Conservation (phyloP, 202 grass and related monocot genomes). For the Carex sylvatica region DNA sequence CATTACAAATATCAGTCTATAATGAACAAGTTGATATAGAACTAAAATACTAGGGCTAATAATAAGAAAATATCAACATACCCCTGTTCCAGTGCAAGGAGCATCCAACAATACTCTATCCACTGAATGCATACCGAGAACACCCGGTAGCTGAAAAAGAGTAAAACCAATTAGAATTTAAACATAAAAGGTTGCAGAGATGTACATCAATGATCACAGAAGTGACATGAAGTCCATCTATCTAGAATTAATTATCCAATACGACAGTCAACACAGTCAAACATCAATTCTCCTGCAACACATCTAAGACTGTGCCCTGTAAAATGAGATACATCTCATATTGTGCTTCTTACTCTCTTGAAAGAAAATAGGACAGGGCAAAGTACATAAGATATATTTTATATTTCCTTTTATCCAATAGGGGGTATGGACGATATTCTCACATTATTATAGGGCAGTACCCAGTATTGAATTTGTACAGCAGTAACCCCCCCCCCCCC, state of each 20-base stretch:
- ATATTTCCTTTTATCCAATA: background rate
- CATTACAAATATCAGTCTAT: slow-evolving; percentile 11
- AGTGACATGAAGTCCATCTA: background rate
- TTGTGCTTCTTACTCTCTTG: background rate
- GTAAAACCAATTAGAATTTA: background rate
- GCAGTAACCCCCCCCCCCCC: background rate
- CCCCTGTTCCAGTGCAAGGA: slow-evolving; percentile 91
- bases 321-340: background rate
- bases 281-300: background rate
- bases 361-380: background rate
- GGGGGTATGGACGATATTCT: background rate
- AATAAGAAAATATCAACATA: slow-evolving; percentile 36
- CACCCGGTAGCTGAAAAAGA: slow-evolving; percentile 71
- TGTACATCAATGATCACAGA: slow-evolving; percentile 1
- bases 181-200: background rate
- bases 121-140: slow-evolving; percentile 88
- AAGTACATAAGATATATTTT: background rate
- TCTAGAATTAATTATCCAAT: background rate
- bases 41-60: background rate
- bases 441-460: background rate
- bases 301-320: background rate
- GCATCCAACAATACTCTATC: slow-evolving; percentile 98
- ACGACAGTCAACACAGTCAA: background rate
- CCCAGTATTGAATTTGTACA: background rate
- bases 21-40: background rate